These are phyloP conservation scores for Candida tetrigidarum DNA, from an alignment of 1,139 yeast genomes.

Conservation along the genomic window DNA sequence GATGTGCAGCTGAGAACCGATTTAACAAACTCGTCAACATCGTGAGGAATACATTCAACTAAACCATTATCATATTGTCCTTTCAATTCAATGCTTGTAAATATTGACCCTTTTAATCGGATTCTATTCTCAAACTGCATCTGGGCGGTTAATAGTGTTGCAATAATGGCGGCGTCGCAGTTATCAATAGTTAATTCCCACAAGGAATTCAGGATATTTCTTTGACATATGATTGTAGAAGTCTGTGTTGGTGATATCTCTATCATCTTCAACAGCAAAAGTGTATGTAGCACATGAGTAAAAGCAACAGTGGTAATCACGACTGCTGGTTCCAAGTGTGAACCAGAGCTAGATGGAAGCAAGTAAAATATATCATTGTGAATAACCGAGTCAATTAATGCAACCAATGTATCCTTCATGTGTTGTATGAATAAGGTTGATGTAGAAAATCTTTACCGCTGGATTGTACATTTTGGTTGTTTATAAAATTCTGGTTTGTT, in stretches of 20 bases:
- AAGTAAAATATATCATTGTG: neutral
- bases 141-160: neutral
- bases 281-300: neutral
- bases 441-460: too few species aligned
- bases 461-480: too few species aligned
- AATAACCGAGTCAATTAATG: neutral
- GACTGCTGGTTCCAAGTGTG: neutral
- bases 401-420: neutral
- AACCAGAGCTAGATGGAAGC: neutral
- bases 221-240: neutral
- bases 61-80: constrained; percentile 7
- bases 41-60: neutral
- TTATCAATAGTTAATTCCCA: neutral
- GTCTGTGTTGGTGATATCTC: neutral
- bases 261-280: neutral
- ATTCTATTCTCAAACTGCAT: neutral
- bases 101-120: neutral
- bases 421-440: neutral
- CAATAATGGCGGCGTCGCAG: neutral
- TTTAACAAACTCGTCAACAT: neutral
- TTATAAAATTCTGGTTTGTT: too few species aligned
- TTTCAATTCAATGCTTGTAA: constrained; percentile 2
- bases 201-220: neutral
- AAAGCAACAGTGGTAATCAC: neutral
- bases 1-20: neutral